phyloP scores from a whole-genome alignment of 1,284 basidiomycete species.

The Trichosporon asahii region DNA sequence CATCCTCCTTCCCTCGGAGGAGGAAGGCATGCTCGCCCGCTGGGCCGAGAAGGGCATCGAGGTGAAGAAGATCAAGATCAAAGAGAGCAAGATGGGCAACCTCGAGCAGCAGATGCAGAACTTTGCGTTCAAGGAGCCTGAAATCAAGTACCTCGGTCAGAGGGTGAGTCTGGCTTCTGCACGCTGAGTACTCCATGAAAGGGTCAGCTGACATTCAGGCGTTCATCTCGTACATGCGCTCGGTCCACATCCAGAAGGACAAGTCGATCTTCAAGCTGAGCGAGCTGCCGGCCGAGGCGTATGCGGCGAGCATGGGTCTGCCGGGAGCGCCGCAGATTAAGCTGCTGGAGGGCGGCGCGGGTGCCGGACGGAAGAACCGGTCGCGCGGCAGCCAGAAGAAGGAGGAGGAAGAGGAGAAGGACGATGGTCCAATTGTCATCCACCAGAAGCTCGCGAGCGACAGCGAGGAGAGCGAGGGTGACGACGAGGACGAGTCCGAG shows the following conservation, averaged over 20 bases:
- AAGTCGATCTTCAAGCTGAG: slow-evolving; percentile 86
- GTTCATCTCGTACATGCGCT: slow-evolving; percentile 93
- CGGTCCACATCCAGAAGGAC: slow-evolving; percentile 88
- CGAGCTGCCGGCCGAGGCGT: slow-evolving; percentile 76
- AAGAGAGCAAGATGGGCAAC: slow-evolving; percentile 76
- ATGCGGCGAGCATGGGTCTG: slow-evolving; percentile 83
- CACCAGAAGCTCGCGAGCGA: slow-evolving; percentile 27
- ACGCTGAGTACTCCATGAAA: too few relatives aligned
- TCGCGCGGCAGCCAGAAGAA: slow-evolving; percentile 31
- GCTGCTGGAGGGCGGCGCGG: slow-evolving; percentile 56
- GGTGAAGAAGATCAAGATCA: slow-evolving; percentile 82
- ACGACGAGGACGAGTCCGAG: slow-evolving; percentile 24
- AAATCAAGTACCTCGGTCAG: slow-evolving; percentile 96
- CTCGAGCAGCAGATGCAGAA: slow-evolving; percentile 87
- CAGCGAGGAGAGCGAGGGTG: slow-evolving; percentile 26
- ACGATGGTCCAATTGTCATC: slow-evolving; percentile 19
- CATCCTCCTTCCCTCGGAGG: slow-evolving; percentile 83
- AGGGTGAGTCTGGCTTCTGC: slow-evolving; percentile 61
- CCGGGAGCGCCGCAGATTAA: slow-evolving; percentile 96
- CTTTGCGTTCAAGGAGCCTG: slow-evolving; percentile 89
- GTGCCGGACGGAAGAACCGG: slow-evolving; percentile 34
- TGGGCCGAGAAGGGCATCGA: slow-evolving; percentile 72
- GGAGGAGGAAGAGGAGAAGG: slow-evolving; percentile 31
- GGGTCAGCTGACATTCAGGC: slow-evolving; percentile 58
- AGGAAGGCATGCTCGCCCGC: slow-evolving; percentile 76